Conservation (phyloP, 2,329 filamentous ascomycete species). For the Hypoxylon sp. region DNA sequence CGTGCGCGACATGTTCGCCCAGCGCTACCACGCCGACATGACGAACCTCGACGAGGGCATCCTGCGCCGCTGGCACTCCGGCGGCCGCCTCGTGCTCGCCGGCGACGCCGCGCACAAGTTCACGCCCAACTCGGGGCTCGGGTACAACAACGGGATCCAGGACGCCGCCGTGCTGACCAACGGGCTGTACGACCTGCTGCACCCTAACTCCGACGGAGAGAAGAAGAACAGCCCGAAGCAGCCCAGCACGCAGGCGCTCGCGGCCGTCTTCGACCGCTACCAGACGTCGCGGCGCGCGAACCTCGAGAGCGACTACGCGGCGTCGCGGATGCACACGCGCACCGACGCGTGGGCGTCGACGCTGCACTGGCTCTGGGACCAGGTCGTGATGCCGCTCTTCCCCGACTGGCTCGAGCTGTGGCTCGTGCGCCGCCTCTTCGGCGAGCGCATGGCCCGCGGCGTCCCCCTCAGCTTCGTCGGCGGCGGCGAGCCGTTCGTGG, state of each 20-base stretch:
- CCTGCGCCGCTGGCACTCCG: constrained; percentile 25
- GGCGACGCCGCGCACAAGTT: constrained; percentile 35
- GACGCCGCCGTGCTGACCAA: constrained; percentile 28
- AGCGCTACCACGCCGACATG: constrained; percentile 22
- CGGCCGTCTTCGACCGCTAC: constrained; percentile 20
- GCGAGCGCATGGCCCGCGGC: neutral
- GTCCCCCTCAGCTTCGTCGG: constrained; percentile 23
- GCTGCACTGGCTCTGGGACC: constrained; percentile 15
- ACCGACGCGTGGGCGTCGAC: constrained; percentile 7
- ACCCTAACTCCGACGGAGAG: neutral
- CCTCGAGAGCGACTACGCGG: neutral
- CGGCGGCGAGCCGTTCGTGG: constrained; percentile 22
- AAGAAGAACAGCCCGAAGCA: neutral
- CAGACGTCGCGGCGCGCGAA: constrained; percentile 2
- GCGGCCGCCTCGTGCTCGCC: constrained; percentile 24
- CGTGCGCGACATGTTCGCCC: constrained; percentile 21
- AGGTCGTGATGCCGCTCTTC: constrained; percentile 11
- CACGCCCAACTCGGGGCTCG: constrained; percentile 29
- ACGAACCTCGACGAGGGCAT: constrained; percentile 31
- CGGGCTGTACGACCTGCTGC: constrained; percentile 8
- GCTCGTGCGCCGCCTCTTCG: neutral
- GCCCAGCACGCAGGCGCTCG: neutral
- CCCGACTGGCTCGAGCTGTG: constrained; percentile 1
- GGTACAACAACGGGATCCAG: constrained; percentile 28
- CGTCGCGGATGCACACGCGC: neutral